Evolutionary conservation across 257 asterid species (phyloP), one percentile per base, ranked within the genome.

Genomic region (Salvia splendens): DNA sequence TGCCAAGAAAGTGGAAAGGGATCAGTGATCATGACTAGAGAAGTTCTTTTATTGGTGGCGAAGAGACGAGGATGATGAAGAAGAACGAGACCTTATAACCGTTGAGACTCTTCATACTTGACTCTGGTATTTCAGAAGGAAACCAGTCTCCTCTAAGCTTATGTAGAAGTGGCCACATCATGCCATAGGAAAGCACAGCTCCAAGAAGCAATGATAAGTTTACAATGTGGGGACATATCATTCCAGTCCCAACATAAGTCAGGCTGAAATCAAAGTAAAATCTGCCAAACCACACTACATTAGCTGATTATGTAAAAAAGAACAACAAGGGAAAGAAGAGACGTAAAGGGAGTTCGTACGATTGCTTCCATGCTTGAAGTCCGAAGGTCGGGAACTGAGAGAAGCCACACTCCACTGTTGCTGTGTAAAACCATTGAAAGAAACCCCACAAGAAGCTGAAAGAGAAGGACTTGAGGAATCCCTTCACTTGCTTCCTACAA

Each of bases 161-260:
- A 61, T 35, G 49, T 9, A 89, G 76, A 36, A 92, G 85, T 12
- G 97, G 98, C 95, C 96, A 92, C 96, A 89, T 79, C 50, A 89
- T 78, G 9, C 97, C 98, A 76, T 86, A 92, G 1, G 98, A 92
- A 14, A 92, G 49, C 53, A 92, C 85, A 3, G 97, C 89, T 58
- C 98, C 98, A 52, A 92, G 81, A 67, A 92, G 96, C 82, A 92
- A 52, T 4, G 98, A 92, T 58, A 92, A 28, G 70, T 92, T 92
- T 63, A 89, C 98, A 20, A 81, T 83, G 82, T 92, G 98, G 4
- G 98, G 77, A 71, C 96, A 89, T 47, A 92, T 87, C 98, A 92
- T 89, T 65, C 98, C 96, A 52, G 98, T 83, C 66, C 98, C 98
- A 68, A 92, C 92, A 61, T 87, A 89, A 7, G 98, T 87, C 81